A percentile compares a stretch with the other conserved stretches of the same genome.
Conservation (phyloP, 257 asterid genomes). For the Solanum tarijense region DNA sequence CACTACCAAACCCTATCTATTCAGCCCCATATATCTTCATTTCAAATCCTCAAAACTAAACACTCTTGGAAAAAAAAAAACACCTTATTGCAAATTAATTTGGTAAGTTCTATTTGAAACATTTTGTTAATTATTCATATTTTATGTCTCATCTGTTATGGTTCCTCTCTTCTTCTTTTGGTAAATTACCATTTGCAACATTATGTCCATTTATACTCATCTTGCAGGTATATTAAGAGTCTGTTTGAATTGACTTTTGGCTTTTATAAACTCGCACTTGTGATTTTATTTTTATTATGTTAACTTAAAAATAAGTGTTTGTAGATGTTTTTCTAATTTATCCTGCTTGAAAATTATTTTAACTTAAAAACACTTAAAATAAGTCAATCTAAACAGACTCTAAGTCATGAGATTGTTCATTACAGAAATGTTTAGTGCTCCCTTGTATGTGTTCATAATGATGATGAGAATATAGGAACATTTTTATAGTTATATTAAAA, state of each 20-base stretch:
- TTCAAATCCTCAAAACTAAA: not conserved
- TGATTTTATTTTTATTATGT: not conserved
- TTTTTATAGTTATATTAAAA: slow-evolving; percentile 6
- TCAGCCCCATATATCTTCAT: not conserved
- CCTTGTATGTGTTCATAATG: slow-evolving; percentile 17
- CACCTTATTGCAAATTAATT: not conserved
- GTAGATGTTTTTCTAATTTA: not conserved
- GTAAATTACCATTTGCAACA: not conserved
- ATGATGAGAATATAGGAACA: not conserved
- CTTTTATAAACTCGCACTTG: not conserved
- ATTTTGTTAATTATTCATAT: not conserved
- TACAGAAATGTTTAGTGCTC: not conserved
- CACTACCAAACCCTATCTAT: not conserved
- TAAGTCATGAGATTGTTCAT: not conserved
- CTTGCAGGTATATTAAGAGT: not conserved
- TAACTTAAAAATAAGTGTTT: not conserved
- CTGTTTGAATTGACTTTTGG: not conserved
- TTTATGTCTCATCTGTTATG: not conserved
- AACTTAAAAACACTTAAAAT: not conserved
- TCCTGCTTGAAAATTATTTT: not conserved
- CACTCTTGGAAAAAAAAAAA: not conserved
- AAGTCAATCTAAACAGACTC: not conserved
- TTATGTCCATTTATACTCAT: not conserved
- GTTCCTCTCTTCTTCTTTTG: not conserved
- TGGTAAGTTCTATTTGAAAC: not conserved